These are phyloP conservation scores for Medicago lupulina DNA, from an alignment of 306 rosid genomes.

Conservation along the genomic window DNA sequence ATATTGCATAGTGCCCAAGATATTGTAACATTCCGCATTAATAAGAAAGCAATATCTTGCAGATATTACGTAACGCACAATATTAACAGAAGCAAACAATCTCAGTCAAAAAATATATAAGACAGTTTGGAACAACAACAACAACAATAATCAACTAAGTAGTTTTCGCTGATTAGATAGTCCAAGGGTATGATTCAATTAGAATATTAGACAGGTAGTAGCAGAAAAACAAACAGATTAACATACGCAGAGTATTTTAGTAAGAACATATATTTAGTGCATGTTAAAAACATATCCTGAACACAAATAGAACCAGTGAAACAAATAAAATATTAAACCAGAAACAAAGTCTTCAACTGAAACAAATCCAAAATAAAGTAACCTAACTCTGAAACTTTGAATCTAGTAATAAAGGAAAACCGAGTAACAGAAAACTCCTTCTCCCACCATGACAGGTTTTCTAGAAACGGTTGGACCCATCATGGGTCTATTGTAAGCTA, in stretches of 20 bases:
- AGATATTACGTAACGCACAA: constrained; percentile 2
- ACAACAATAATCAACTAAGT: neutral
- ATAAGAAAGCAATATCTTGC: constrained; percentile 8
- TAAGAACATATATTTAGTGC: neutral
- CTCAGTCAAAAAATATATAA: neutral
- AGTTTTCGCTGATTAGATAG: neutral
- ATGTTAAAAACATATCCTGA: constrained; percentile 13
- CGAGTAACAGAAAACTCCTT: neutral
- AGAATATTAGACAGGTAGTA: neutral
- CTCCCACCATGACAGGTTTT: neutral
- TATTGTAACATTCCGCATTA: neutral
- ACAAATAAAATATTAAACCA: neutral
- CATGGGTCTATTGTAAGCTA: neutral
- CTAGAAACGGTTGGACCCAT: neutral
- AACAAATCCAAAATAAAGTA: constrained; percentile 16
- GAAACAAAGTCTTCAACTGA: neutral
- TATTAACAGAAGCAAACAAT: constrained; percentile 11
- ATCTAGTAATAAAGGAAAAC: constrained; percentile 9
- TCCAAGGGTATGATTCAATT: neutral
- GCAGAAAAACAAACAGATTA: neutral
- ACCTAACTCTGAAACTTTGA: constrained; percentile 28
- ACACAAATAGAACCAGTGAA: constrained; percentile 6
- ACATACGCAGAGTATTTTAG: neutral
- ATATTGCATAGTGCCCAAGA: constrained; percentile 4
- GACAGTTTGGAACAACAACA: constrained; percentile 12